Base-by-base conservation (phyloP, 305 asterid species). In the Fraxinus paxiana region DNA sequence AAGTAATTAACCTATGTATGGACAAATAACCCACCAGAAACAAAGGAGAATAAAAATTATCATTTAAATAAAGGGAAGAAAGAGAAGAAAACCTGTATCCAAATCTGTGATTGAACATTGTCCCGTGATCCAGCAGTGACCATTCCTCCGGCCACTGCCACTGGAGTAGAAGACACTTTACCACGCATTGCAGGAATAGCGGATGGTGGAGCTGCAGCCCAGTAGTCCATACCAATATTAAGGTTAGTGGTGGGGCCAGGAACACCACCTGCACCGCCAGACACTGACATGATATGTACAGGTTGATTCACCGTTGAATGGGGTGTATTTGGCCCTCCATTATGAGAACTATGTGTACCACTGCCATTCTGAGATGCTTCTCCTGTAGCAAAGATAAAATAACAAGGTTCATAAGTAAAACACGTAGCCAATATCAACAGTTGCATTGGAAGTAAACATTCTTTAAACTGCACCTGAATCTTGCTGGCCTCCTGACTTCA, bases 141-240 rank as follows among this genome's bases (percentile, higher is more conserved):
- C 87, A 90, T 79, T 85, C 93, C 97, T 76, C 92, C 94, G 6
- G 92, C 84, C 81, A 91, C 92, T 30, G 92, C 84, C 81, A 91
- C 92, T 30, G 94, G 88, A 82, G 91, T 79, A 69, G 74, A 30
- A 30, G 92, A 84, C 38, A 92, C 92, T 83, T 90, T 90, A 61
- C 97, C 97, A 22, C 82, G 91, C 82, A 92, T 86, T 75, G 89
- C 90, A 81, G 97, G 95, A 81, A 90, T 84, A 86, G 87, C 82
- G 38, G 97, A 82, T 84, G 96, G 73, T 76, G 89, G 81, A 7
- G 94, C 86, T 22, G 88, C 83, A 77, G 92, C 91, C 98, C 97
- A 94, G 85, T 90, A 93, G 81, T 94, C 98, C 96, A 92, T 91
- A 76, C 98, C 98, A 65, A 94, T 94, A 78, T 95, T 95, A 79